These are phyloP conservation scores for Tetracladium marchalianum DNA, from an alignment of 495 filamentous ascomycete genomes.

Conservation along the genomic window DNA sequence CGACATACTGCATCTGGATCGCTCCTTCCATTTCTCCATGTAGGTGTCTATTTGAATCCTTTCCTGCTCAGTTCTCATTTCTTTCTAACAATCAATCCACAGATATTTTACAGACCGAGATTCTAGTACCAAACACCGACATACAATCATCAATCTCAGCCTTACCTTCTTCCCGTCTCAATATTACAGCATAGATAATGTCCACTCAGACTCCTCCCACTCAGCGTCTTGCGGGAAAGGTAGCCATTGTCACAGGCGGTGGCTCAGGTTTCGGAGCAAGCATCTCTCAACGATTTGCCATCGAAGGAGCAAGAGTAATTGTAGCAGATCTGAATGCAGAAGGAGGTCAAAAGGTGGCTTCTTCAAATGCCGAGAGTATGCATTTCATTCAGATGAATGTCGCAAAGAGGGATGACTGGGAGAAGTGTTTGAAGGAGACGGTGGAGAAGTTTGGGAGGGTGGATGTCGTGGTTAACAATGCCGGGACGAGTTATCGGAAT, in stretches of 20 bases:
- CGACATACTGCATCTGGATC: no score
- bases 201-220: constrained; percentile 7
- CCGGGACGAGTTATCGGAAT: constrained; percentile 59
- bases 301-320: constrained; percentile 48
- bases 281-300: constrained; percentile 44
- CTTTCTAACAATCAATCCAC: not conserved
- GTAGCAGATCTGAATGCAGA: constrained; percentile 49
- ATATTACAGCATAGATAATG: not conserved
- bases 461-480: constrained; percentile 60
- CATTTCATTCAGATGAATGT: constrained; percentile 42
- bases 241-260: constrained; percentile 41
- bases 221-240: constrained; percentile 35
- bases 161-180: not conserved
- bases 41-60: no score
- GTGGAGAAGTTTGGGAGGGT: constrained; percentile 39
- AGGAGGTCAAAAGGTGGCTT: constrained; percentile 36
- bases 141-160: not conserved
- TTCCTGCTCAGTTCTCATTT: not conserved
- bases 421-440: constrained; percentile 32
- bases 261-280: constrained; percentile 51
- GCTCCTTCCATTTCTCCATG: no score
- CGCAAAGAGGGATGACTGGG: constrained; percentile 40
- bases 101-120: not conserved
- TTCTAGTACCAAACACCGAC: not conserved
- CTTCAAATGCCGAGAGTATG: constrained; percentile 21